A percentile compares a stretch with the other conserved stretches of the same genome.
Evolutionary conservation across 768 basidiomycete genomes (phyloP).

Genomic region (Mycena capillaripes): DNA sequence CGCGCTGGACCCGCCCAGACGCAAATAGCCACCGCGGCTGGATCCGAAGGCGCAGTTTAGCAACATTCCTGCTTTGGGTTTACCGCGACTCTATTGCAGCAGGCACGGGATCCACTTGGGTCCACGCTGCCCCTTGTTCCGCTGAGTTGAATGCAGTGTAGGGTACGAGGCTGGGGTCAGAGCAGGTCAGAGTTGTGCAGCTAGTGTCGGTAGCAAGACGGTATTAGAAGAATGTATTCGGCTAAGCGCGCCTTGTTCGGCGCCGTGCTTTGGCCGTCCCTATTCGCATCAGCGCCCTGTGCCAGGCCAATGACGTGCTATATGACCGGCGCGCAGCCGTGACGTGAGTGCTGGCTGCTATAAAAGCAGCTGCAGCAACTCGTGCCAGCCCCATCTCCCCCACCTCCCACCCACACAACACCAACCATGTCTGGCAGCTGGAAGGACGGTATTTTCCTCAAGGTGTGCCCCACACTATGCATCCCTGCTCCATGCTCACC

Average conservation of each 20-base stretch:
- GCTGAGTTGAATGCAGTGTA: too few species aligned
- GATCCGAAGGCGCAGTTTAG: not conserved
- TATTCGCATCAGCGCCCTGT: not conserved
- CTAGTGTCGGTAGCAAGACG: too few species aligned
- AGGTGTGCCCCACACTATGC: conserved; percentile 56
- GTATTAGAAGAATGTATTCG: not conserved
- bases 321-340: not conserved
- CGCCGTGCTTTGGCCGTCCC: not conserved
- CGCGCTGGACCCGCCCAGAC: too few species aligned
- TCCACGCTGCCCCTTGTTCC: not conserved
- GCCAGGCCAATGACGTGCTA: not conserved
- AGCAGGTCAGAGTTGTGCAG: not conserved
- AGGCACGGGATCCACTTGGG: not conserved
- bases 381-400: conserved; percentile 27
- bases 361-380: conserved; percentile 1
- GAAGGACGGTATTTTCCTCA: conserved; percentile 87
- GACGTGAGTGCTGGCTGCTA: not conserved
- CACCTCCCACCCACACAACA: conserved; percentile 41
- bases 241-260: not conserved
- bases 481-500: not conserved
- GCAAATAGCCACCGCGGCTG: not conserved
- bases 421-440: conserved; percentile 79
- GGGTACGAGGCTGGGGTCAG: not conserved
- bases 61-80: not conserved
- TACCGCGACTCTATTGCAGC: not conserved